Base-by-base conservation (phyloP, 441 rosid species). In the Gossypium trilobum region DNA sequence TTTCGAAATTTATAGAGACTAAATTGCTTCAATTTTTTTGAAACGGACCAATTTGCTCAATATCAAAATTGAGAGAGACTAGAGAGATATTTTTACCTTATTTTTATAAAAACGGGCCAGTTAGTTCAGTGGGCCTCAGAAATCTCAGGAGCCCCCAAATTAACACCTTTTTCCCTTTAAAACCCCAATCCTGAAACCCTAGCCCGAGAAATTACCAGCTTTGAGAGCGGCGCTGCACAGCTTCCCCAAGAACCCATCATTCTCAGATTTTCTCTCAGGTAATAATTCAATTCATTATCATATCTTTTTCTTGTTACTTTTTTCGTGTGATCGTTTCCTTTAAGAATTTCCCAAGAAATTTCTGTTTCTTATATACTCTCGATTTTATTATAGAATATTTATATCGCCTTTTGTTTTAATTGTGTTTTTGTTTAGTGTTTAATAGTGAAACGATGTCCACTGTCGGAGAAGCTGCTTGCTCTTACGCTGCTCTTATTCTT, bases 401-500 rank as follows among this genome's bases (percentile, higher is more conserved):
- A 42, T 5, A 16, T 11, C 11, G 13, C 11, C n/a, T n/a, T n/a
- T 0, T 16, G 8, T 62, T 77, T 77, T 64, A 1, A 62, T 27
- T 14, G 5, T 3, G 39, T 33, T 33, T 33, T 33, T 33, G 39
- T 33, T 6, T 33, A 33, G 39, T 5, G 9, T 33, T 16, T 63
- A 2, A 4, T 22, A 39, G 74, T 39, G 78, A 68, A 77, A 78
- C 69, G 13, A 89, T 89, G 97, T 80, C 95, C 77, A 14, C 93
- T 9, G 48, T 73, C 1, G 80, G 84, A 5, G 96, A 93, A 78
- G 72, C 82, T 23, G 95, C 97, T 75, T 93, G 98, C 85, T 81
- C 78, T 55, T 93, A 88, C 82, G 94, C 96, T 55, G 72, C 81
- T 68, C 44, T 92, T 86, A 88, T 87, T 77, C 95, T 91, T 25